Base-by-base conservation (phyloP, 2,329 filamentous ascomycete genomes). In the Aspergillus brunneoviolaceus region DNA sequence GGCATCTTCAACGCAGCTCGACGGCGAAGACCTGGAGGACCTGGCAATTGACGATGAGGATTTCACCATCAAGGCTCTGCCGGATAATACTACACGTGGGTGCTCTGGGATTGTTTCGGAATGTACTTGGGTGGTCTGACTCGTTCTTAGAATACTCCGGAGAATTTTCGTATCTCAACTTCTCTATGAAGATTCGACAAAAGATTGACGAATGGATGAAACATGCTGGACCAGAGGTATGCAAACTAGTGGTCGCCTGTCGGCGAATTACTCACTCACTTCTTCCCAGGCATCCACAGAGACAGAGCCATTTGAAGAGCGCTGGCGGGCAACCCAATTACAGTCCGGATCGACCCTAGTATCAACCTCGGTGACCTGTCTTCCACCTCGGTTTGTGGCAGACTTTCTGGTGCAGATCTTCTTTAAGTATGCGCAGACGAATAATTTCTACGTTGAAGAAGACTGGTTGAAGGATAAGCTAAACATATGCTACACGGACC, bases 121-220 rank as follows among this genome's bases (percentile, higher is more conserved):
- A 10, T 6, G 21, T 5, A 23, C n/a, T 11, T 21, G 10, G 49
- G 59, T 31, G 29, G 56, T 35, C 64, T 65, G 25, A 64, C 61
- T 53, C 49, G 10, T 57, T 23, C 14, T 16, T 12, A 77, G 76
- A 80, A 60, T 80, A 80, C 63, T 80, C 77, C 3, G 77, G 77
- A 21, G 77, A 80, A 61, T 79, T 79, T 55, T 78, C 75, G 9
- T 79, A 79, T 55, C 67, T 79, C 57, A 79, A 77, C 55, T 79
- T 80, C 57, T 78, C 77, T 2, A 74, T 76, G 71, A 76, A 77
- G 54, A 76, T 80, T 48, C 69, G 75, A 49, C 71, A 72, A 47
- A 77, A 79, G 48, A 77, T 79, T 12, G 76, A 79, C 47, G 76
- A 77, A 55, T 76, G 74, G 74, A 77, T 78, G 72, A 73, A 76